Conservation (phyloP, 176 grass and related monocot genomes). For the Pharus latifolius region DNA sequence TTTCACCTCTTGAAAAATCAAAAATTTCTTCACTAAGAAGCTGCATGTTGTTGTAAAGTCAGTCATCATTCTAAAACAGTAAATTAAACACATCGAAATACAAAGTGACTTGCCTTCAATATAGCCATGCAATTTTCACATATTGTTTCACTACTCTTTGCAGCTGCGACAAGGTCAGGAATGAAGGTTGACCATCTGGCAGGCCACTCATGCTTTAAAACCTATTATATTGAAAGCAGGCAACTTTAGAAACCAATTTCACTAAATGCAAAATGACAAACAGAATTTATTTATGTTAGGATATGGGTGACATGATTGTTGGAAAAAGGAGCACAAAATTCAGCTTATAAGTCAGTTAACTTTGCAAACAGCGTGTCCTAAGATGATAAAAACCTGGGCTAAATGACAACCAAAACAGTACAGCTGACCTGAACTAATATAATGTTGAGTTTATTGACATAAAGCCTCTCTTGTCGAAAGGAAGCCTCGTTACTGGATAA, state of each 20-base stretch:
- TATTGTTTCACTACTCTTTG: constrained; percentile 94
- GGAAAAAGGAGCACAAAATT: background rate
- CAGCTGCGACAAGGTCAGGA: constrained; percentile 94
- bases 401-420: background rate
- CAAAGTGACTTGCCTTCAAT: constrained; percentile 66
- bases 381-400: background rate
- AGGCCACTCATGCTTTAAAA: constrained; percentile 98
- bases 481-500: constrained; percentile 85
- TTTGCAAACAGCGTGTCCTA: background rate
- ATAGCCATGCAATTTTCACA: constrained; percentile 99
- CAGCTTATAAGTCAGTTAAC: background rate
- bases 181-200: constrained; percentile 86
- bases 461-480: constrained; percentile 90
- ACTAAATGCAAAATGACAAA: background rate
- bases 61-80: background rate
- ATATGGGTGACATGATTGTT: background rate
- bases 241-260: background rate
- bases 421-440: constrained; percentile 86
- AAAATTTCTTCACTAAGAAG: constrained; percentile 99
- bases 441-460: constrained; percentile 98
- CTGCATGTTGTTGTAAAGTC: constrained; percentile 27
- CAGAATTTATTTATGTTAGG: background rate
- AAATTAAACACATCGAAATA: background rate
- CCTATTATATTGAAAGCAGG: constrained; percentile 38
- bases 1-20: constrained; percentile 99